Percentiles rank a stretch among this genome's conserved stretches.
phyloP scores from a whole-genome alignment of 768 basidiomycete genomes.

The Boletus subcaerulescens region DNA sequence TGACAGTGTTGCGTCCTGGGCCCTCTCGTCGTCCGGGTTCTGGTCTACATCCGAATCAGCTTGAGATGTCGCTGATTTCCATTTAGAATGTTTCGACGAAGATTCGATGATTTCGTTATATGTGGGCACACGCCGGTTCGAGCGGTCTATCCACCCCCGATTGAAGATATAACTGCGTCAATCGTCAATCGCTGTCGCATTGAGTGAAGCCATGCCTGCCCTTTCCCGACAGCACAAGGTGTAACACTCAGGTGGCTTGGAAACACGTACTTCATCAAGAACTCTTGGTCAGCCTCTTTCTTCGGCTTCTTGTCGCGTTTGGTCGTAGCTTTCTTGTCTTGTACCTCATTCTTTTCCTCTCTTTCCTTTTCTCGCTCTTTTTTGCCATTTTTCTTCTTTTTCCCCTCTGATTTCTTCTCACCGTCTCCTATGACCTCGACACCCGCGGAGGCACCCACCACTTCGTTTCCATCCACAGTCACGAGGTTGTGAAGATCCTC shows the following conservation, averaged over 20 bases:
- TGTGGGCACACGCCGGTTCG: constrained; percentile 72
- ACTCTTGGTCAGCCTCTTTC: constrained; percentile 77
- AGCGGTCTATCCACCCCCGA: constrained; percentile 93
- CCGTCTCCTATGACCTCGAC: constrained; percentile 28
- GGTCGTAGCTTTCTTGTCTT: constrained; percentile 21
- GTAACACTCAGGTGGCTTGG: neutral
- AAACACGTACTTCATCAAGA: constrained; percentile 76
- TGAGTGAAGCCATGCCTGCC: neutral
- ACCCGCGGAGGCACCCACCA: constrained; percentile 19
- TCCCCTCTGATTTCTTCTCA: constrained; percentile 26
- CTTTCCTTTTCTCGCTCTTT: constrained; percentile 33
- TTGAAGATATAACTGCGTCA: constrained; percentile 84
- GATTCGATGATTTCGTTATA: constrained; percentile 72
- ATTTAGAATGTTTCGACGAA: constrained; percentile 27
- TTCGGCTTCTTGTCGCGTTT: constrained; percentile 36
- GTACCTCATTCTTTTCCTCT: constrained; percentile 21
- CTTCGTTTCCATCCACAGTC: constrained; percentile 39
- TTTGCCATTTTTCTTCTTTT: constrained; percentile 35
- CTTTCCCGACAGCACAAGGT: neutral
- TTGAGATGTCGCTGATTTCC: constrained; percentile 15
- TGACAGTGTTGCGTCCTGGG: constrained; percentile 34
- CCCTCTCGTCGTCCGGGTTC: constrained; percentile 19
- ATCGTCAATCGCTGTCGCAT: neutral
- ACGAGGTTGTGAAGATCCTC: constrained; percentile 68
- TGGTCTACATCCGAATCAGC: constrained; percentile 15